Evolutionary conservation across 2,329 filamentous ascomycete genomes (phyloP).

Genomic region (Cladophialophora chaetospira): DNA sequence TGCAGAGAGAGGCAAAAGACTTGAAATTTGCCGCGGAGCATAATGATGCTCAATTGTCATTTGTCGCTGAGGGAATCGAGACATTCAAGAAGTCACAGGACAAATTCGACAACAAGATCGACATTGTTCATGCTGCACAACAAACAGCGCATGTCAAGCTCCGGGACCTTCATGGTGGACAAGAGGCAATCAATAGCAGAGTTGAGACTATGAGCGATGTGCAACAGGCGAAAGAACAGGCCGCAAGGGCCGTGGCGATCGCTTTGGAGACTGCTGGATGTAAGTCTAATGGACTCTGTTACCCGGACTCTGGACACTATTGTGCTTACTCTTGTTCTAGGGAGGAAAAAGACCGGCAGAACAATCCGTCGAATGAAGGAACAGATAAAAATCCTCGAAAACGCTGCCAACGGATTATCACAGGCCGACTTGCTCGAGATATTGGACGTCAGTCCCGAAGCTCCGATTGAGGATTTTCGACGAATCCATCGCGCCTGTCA

Average conservation of each 20-base stretch:
- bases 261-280: constrained; percentile 15
- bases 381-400: constrained; percentile 5
- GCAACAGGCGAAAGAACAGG: constrained; percentile 13
- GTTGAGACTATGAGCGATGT: constrained; percentile 7
- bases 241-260: constrained; percentile 11
- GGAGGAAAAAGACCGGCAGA: constrained; percentile 7
- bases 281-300: not conserved
- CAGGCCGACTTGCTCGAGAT: constrained; percentile 13
- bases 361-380: constrained; percentile 14
- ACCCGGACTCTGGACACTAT: not conserved
- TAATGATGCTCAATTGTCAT: constrained; percentile 2
- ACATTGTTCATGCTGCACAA: not conserved
- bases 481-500: constrained; percentile 7
- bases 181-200: constrained; percentile 5
- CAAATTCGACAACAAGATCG: not conserved
- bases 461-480: not conserved
- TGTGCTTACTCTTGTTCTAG: not conserved
- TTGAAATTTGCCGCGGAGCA: constrained; percentile 1
- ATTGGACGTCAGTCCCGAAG: constrained; percentile 3
- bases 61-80: not conserved
- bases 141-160: not conserved
- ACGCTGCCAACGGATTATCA: constrained; percentile 2
- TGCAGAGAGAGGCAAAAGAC: constrained; percentile 1
- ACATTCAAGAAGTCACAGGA: not conserved
- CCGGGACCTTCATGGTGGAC: not conserved